Base-by-base conservation (phyloP, 768 basidiomycete species). In the Calvatia gigantea region DNA sequence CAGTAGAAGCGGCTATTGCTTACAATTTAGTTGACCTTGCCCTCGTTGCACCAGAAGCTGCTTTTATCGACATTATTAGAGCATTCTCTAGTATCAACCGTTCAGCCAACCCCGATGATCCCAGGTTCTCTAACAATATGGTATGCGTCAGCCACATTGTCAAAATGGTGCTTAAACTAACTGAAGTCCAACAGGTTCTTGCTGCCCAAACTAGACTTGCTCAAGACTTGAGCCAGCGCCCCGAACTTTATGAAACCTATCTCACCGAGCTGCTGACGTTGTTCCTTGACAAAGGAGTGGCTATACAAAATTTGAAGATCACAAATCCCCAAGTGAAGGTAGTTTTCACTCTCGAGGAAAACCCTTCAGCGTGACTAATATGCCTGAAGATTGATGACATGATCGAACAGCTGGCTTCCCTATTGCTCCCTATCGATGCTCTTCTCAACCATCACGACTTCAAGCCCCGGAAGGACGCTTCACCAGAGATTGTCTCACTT, bases 11-110 rank as follows among this genome's bases (percentile, higher is more conserved):
- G 23, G 89, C 91, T 1, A 95, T 97, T 57, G 88, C 93, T 2
- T 89, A 89, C 65, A 95, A 94, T 64, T 77, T 98, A 11, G 94
- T 95, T 6, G 92, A 95, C 57, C 77, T 98, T 15, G 94, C 93
- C 1, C 74, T 95, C 38, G 79, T 80, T 45, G 89, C 92, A 0
- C 86, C 90, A 1, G 81, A 85, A 58, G 79, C 77, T 52, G 80
- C 91, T 2, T 93, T 98, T 63, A 69, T 80, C 21, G 95, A 98
- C 58, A 87, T 96, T 56, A 85, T 94, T 48, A 79, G 84, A 42
- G 84, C 87, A 0, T 94, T 97, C 66, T 94, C 94, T 5, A 72
- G 80, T 19, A 89, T 95, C 58, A 94, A 90, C 62, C 84, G 89
- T 31, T 85, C 87, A 8, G 84, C 90, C n/a, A 90, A 94, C 68